Evolutionary conservation across 2,329 filamentous ascomycete species (phyloP).

Genomic region (Dactylellina parvicollis): DNA sequence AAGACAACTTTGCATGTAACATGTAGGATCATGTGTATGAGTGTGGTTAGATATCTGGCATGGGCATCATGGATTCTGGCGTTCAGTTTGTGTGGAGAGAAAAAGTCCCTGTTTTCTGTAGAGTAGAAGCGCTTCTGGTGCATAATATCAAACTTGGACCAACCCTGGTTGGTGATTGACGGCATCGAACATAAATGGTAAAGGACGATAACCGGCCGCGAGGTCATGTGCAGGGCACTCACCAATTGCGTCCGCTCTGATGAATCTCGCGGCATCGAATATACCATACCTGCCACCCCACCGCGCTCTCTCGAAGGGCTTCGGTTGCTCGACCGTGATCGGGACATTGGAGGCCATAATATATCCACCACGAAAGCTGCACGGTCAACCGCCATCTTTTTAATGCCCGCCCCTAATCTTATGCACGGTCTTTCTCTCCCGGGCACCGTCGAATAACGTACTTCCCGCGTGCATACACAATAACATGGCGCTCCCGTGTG

Average conservation of each 20-base stretch:
- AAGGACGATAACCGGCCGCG: background rate
- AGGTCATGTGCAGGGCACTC: background rate
- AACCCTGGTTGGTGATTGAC: background rate
- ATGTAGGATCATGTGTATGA: conserved; percentile 19
- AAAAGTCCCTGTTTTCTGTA: conserved; percentile 34
- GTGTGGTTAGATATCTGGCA: conserved; percentile 45
- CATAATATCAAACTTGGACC: conserved; percentile 12
- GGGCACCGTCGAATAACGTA: conserved; percentile 32
- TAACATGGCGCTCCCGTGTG: too few relatives aligned
- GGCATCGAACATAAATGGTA: background rate
- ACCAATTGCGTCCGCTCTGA: background rate
- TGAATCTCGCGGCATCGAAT: background rate
- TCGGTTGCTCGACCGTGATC: background rate
- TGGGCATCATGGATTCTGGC: conserved; percentile 43
- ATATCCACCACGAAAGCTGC: conserved; percentile 17
- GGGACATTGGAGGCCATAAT: background rate
- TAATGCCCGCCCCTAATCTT: conserved; percentile 28
- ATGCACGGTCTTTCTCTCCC: conserved; percentile 24
- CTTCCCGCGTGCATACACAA: too few relatives aligned
- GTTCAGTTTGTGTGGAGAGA: conserved; percentile 43
- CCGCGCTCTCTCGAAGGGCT: background rate
- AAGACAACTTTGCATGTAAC: background rate
- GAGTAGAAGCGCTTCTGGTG: conserved; percentile 32
- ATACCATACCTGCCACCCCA: background rate
- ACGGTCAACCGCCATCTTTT: conserved; percentile 32